Evolutionary conservation across 2,329 filamentous ascomycete genomes (phyloP).

Genomic region (Atkinsonella texensis): DNA sequence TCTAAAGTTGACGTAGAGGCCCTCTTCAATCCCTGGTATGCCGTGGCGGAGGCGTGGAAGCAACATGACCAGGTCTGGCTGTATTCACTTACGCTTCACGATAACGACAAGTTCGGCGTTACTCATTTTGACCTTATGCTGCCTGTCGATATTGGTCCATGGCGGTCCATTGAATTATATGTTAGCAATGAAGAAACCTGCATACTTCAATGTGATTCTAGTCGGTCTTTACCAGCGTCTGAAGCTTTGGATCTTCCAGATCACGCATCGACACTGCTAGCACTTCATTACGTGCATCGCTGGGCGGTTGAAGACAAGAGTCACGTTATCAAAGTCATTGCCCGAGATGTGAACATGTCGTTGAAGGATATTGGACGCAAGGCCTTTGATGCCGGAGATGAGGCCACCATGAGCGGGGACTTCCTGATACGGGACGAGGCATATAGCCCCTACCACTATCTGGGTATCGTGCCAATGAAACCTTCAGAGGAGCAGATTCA

Average conservation of each 20-base stretch:
- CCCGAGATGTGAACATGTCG: conserved; percentile 13
- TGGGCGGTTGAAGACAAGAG: conserved; percentile 25
- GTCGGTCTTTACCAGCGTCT: conserved; percentile 9
- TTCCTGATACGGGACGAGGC: conserved; percentile 29
- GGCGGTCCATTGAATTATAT: conserved; percentile 27
- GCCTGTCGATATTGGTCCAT: conserved; percentile 28
- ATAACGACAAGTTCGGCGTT: conserved; percentile 14
- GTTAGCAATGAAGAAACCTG: conserved; percentile 25
- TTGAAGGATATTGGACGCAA: conserved; percentile 19
- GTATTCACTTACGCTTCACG: conserved; percentile 22
- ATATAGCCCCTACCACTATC: conserved; percentile 28
- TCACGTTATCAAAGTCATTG: conserved; percentile 32
- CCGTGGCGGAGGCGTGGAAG: conserved; percentile 31
- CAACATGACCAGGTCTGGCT: conserved; percentile 10
- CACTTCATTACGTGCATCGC: conserved; percentile 36
- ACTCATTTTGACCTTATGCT: conserved; percentile 30
- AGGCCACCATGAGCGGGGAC: conserved; percentile 10
- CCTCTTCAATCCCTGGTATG: conserved; percentile 34
- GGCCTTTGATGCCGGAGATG: conserved; percentile 14
- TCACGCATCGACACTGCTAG: conserved; percentile 33
- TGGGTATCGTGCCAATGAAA: conserved; percentile 29
- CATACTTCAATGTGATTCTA: conserved; percentile 15
- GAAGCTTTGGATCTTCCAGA: conserved; percentile 18
- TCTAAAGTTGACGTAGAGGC: conserved; percentile 23
- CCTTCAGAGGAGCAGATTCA: conserved; percentile 30